Conservation (phyloP, 352 stramenopile genomes). For the Pythium aristosporum region DNA sequence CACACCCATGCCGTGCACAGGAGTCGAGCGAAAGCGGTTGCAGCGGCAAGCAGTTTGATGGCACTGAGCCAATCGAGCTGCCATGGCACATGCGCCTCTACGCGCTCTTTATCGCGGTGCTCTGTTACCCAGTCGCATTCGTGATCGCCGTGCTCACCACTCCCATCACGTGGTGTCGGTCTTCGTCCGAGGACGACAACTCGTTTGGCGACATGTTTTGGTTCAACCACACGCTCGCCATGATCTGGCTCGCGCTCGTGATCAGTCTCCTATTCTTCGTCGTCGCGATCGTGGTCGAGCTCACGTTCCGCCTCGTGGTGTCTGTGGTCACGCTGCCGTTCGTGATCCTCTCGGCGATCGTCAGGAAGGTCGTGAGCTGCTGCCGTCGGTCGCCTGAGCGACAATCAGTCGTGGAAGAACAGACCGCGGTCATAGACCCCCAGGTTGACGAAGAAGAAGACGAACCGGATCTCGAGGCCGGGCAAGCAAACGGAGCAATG, state of each 20-base stretch:
- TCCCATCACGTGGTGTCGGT: constrained; percentile 9
- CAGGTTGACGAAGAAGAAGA: no score
- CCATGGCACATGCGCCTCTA: constrained; percentile 1
- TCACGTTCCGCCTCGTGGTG: constrained; percentile 8
- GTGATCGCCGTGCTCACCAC: neutral
- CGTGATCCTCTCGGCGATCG: neutral
- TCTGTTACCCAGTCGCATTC: constrained; percentile 16
- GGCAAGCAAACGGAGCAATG: no score
- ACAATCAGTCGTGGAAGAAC: no score
- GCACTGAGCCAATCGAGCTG: constrained; percentile 6
- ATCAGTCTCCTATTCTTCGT: constrained; percentile 13
- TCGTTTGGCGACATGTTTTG: constrained; percentile 8
- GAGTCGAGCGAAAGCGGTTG: constrained; percentile 1
- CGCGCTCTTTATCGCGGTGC: neutral
- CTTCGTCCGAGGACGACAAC: neutral
- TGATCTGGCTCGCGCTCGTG: constrained; percentile 17
- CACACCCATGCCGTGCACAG: neutral
- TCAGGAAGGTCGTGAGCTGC: neutral
- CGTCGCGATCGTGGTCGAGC: constrained; percentile 11
- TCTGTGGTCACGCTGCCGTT: constrained; percentile 14
- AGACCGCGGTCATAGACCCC: neutral
- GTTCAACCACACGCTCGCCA: constrained; percentile 6
- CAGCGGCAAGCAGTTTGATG: constrained; percentile 23
- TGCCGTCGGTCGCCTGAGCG: neutral
- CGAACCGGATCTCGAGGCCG: no score